Evolutionary conservation across 306 rosid species (phyloP), one percentile per base, ranked within the genome.

Genomic region (Malus sieversii): DNA sequence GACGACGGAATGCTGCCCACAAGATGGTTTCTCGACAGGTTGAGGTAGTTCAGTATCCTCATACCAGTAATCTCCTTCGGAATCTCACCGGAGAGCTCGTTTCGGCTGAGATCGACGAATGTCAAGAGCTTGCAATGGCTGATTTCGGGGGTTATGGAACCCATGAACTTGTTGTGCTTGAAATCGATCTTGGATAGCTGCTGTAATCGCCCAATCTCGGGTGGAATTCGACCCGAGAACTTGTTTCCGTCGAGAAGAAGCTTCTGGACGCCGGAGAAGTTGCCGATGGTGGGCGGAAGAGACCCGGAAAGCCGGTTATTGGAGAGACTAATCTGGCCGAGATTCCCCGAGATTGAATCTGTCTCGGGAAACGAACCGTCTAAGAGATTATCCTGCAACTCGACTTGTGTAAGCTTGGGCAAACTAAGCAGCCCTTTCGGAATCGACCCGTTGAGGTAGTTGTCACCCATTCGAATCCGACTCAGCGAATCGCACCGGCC

Each of bases 391-490:
- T 87, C 87, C 78, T 92, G 97, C 79, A 94, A 81, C 82, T 94
- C 98, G 51, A 94, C 98, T 70, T 94, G 98, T 3, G 89, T 72
- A 3, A 94, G 87, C n/a, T 82, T 75, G 0, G 95, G 95, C 68
- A 94, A 84, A 23, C 93, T 90, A 16, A 94, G 84, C 11, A 94
- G 95, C 2, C 98, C 95, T 25, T 82, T 87, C 0, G 98, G 98
- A 35, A 94, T 94, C 3, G 98, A 91, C 32, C 98, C 98, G 42
- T 94, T 94, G 3, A 94, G 83, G 63, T 84, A 94, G 57, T 94
- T 94, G 16, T 88, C 93, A 10, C 97, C 98, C 97, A 94, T 90
- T 6, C 98, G 91, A 75, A 94, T 92, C 79, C 98, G 78, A 32
- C 74, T 81, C 16, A 94, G 73, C 2, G 98, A 90, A 72, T 85